These are phyloP conservation scores for Colletotrichum horii DNA, from an alignment of 2,329 filamentous ascomycete genomes.

Conservation along the genomic window DNA sequence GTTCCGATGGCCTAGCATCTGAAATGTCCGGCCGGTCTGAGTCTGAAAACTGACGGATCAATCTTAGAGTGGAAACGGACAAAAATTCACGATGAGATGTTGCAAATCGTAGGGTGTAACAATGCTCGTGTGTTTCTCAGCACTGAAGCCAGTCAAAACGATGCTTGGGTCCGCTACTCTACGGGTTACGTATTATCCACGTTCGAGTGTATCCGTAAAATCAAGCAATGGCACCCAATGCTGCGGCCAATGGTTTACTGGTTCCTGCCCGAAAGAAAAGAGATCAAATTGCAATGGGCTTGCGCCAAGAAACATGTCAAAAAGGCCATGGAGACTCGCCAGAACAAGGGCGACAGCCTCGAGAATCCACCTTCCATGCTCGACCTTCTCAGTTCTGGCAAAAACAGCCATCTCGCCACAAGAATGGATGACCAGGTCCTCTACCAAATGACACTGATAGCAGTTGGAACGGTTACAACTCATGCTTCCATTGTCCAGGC, in stretches of 20 bases:
- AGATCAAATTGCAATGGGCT: neutral
- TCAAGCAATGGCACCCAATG: neutral
- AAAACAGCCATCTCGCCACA: neutral
- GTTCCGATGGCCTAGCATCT: too few relatives aligned
- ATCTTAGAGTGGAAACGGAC: too few relatives aligned
- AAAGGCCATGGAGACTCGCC: neutral
- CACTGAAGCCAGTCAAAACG: too few relatives aligned
- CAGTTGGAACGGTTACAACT: neutral
- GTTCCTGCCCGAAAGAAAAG: neutral
- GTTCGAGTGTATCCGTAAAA: too few relatives aligned
- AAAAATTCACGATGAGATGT: too few relatives aligned
- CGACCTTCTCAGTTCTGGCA: neutral
- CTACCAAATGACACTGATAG: neutral
- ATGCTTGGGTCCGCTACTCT: too few relatives aligned
- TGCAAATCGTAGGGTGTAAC: too few relatives aligned
- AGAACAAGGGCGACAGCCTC: too few relatives aligned
- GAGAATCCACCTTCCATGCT: neutral
- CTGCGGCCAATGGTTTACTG: neutral
- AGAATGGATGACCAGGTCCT: neutral
- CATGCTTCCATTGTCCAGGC: neutral
- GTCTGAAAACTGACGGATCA: too few relatives aligned
- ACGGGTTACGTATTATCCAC: too few relatives aligned
- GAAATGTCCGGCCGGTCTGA: too few relatives aligned
- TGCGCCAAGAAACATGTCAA: neutral
- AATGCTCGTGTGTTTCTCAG: too few relatives aligned